phyloP scores from a whole-genome alignment of 495 filamentous ascomycete species.

The Copromyces sp. region DNA sequence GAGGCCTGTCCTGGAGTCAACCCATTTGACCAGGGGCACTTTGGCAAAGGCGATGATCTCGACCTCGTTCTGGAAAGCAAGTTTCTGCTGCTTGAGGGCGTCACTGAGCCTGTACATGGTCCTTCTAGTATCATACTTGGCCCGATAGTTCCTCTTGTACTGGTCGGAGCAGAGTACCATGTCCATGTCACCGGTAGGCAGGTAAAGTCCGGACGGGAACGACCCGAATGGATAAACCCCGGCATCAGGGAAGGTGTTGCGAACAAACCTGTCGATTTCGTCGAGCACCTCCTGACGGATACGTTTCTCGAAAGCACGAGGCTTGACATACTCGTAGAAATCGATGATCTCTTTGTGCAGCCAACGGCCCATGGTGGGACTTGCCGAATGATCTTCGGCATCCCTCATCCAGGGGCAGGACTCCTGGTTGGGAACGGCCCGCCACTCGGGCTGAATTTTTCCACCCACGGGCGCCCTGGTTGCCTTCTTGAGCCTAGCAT shows the following conservation, averaged over 20 bases:
- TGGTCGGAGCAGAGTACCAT: constrained; percentile 65
- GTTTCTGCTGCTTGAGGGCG: constrained; percentile 36
- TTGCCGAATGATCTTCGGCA: constrained; percentile 36
- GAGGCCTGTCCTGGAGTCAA: constrained; percentile 61
- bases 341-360: constrained; percentile 83
- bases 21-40: constrained; percentile 88
- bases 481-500: constrained; percentile 34
- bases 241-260: constrained; percentile 39
- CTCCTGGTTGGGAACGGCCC: constrained; percentile 23
- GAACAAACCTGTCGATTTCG: constrained; percentile 45
- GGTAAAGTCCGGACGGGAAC: constrained; percentile 79
- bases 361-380: constrained; percentile 36
- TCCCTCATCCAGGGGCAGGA: constrained; percentile 50
- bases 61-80: constrained; percentile 43
- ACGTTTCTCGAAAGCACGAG: constrained; percentile 61
- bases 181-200: constrained; percentile 90
- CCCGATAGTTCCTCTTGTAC: constrained; percentile 34
- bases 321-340: constrained; percentile 75
- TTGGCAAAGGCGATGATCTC: constrained; percentile 63
- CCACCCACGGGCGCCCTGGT: constrained; percentile 35
- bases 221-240: constrained; percentile 75
- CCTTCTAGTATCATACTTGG: constrained; percentile 28
- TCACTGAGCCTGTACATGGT: constrained; percentile 36
- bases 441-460: constrained; percentile 50
- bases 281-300: constrained; percentile 62